Base-by-base conservation (phyloP, 306 rosid species). In the Begonia fuchsioides region DNA sequence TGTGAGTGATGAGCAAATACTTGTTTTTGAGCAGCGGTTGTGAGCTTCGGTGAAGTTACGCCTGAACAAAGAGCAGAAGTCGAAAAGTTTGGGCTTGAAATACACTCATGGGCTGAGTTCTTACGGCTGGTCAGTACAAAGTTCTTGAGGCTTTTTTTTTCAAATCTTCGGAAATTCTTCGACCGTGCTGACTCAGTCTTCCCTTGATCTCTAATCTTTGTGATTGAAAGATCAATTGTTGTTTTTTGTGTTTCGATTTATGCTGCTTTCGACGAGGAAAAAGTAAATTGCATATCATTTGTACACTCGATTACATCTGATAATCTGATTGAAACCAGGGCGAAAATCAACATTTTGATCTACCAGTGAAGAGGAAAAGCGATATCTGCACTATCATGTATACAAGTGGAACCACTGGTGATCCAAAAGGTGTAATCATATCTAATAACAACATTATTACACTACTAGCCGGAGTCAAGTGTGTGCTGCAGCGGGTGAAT, bases 391-490 rank as follows among this genome's bases (percentile, higher is more conserved):
- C 98, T 15, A 90, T 90, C 59, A 90, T 90, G 97, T 90, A 90
- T 62, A 90, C 97, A 11, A 90, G 97, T 26, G 95, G 95, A 71
- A 84, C 97, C 39, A 90, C 98, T 43, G 94, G 98, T 56, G 94
- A 90, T 50, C 98, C 95, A 65, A 90, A 90, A 79, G 98, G 98
- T 52, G 98, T 90, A 46, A 15, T 81, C 68, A 60, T 90, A 70
- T 85, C 98, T 49, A 85, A 90, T 49, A 86, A 81, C 38, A 76
- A 83, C 79, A 90, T 90, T 40, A 71, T 85, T 66, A 64, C 85
- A 50, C 72, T 90, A 59, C 58, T 90, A 55, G 78, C 85, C 49
- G 98, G 98, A 53, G 71, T 85, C 51, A 75, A 81, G 58, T 55
- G 74, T 39, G 8, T 85, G 51, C 61, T 90, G 26, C 78, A 71